Evolutionary conservation across 768 basidiomycete species (phyloP), one percentile per base, ranked within the genome.

Genomic region (Phlebiopsis gigantea): DNA sequence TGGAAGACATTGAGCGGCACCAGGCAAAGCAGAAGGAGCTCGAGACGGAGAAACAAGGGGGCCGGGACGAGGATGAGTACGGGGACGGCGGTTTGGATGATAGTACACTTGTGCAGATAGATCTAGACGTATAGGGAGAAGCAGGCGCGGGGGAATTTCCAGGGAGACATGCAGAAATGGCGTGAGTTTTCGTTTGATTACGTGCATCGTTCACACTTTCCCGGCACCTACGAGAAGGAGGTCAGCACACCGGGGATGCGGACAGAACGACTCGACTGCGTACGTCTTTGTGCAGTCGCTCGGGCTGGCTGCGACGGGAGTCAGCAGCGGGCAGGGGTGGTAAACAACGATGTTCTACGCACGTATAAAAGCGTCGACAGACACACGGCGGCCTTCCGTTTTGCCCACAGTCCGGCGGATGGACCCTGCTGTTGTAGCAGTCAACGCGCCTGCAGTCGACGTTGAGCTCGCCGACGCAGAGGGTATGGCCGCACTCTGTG

Each of bases 1-100:
- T 98, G 34, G 91, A 93, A 65, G 91, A 98, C 69, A 80, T 99
- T 14, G 81, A 92, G 65, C 88, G 85, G 68, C 87, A 87, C 44
- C 94, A 97, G 69, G 79, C 79, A 30, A 89, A 89, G 66, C 90
- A 93, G 62, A 84, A 80, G 68, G 88, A 81, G 47, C 77, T 86
- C 19, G 81, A 78, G 42, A 62, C 81, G 22, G 74, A 81, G 57
- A 73, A 75, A 25, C 63, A 59, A 63, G 57, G 46, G 46, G 64
- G 55, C 53, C 66, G 52, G 62, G 69, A 56, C 59, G 84, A 88
- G 30, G 83, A 87, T 48, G 87, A 83, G 62, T 72, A 68, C 54
- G 71, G 69, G 15, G 70, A 73, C 53, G 68, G 65, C 21, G 72
- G 68, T 19, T 53, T 70, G 45, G 66, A 65, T 31, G 71, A 73